phyloP scores from a whole-genome alignment of 768 basidiomycete genomes.

The Auricularia sp. region DNA sequence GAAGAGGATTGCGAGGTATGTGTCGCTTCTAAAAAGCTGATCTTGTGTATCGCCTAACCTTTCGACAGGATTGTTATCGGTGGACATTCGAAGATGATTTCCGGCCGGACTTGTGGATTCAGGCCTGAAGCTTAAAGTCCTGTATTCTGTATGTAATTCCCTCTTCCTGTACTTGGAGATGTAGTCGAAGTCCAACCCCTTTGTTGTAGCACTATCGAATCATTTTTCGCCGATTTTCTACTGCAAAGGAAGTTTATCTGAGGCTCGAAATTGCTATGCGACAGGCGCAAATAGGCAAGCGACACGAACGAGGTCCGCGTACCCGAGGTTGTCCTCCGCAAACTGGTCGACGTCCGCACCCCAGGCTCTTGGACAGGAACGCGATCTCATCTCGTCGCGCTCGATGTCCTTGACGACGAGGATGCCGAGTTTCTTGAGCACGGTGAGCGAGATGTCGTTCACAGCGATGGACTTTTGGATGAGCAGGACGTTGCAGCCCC shows the following conservation, averaged over 20 bases:
- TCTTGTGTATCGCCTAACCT: not conserved
- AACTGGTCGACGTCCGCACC: conserved; percentile 96
- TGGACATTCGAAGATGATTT: not conserved
- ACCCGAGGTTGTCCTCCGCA: conserved; percentile 94
- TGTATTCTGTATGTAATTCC: too few species aligned
- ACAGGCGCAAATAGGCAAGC: too few species aligned
- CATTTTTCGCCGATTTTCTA: too few species aligned
- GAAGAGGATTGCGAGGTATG: not conserved
- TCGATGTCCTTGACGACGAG: conserved; percentile 95
- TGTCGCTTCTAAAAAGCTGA: not conserved
- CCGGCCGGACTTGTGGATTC: too few species aligned
- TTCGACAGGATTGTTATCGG: not conserved
- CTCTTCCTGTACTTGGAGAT: too few species aligned
- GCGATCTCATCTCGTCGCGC: conserved; percentile 83
- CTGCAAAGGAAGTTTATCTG: too few species aligned
- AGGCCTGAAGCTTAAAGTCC: too few species aligned
- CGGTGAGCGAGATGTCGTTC: conserved; percentile 92
- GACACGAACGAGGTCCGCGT: conserved; percentile 68
- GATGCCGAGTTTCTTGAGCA: conserved; percentile 94
- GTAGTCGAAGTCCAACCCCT: too few species aligned
- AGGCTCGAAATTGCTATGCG: too few species aligned
- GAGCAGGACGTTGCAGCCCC: conserved; percentile 97
- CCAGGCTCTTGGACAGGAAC: conserved; percentile 89
- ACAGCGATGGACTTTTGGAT: conserved; percentile 99
- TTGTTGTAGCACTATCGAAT: too few species aligned